Conservation (phyloP, 768 basidiomycete genomes). For the Kwoniella shandongensis region DNA sequence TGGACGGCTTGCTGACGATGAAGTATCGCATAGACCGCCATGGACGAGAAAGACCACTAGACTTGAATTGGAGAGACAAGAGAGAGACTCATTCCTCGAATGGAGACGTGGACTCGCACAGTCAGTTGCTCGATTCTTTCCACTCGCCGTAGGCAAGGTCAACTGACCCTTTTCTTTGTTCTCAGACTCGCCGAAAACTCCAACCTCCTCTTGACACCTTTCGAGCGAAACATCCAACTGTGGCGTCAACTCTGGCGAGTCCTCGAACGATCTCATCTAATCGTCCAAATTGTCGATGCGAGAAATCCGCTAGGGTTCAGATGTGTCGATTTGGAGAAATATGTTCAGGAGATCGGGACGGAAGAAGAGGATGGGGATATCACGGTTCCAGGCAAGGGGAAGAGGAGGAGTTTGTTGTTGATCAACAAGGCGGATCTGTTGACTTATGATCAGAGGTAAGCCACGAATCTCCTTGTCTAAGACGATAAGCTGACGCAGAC, state of each 20-base stretch:
- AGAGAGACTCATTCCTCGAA: slow-evolving; percentile 84
- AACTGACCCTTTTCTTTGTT: neutral
- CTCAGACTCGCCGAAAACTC: slow-evolving; percentile 85
- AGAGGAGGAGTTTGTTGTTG: slow-evolving; percentile 71
- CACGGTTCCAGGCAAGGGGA: slow-evolving; percentile 74
- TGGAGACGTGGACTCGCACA: slow-evolving; percentile 90
- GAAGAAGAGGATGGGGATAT: slow-evolving; percentile 59
- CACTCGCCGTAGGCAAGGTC: neutral
- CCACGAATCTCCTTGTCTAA: neutral
- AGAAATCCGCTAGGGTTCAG: slow-evolving; percentile 90
- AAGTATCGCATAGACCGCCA: slow-evolving; percentile 60
- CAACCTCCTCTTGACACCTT: slow-evolving; percentile 85
- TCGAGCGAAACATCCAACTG: slow-evolving; percentile 96
- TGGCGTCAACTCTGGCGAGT: slow-evolving; percentile 99
- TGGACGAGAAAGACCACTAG: slow-evolving; percentile 82
- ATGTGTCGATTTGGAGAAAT: slow-evolving; percentile 88
- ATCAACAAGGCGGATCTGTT: slow-evolving; percentile 96
- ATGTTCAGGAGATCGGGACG: slow-evolving; percentile 65
- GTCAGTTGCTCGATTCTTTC: slow-evolving; percentile 59
- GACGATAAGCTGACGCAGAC: neutral
- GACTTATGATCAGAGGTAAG: slow-evolving; percentile 78
- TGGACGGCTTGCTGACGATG: neutral
- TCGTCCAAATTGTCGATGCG: slow-evolving; percentile 97
- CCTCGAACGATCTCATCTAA: slow-evolving; percentile 87
- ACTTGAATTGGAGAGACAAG: slow-evolving; percentile 78